Percentiles rank a stretch among this genome's conserved stretches.
Conservation (phyloP, 75 land plant genomes). For the Selaginella moellendorffii region DNA sequence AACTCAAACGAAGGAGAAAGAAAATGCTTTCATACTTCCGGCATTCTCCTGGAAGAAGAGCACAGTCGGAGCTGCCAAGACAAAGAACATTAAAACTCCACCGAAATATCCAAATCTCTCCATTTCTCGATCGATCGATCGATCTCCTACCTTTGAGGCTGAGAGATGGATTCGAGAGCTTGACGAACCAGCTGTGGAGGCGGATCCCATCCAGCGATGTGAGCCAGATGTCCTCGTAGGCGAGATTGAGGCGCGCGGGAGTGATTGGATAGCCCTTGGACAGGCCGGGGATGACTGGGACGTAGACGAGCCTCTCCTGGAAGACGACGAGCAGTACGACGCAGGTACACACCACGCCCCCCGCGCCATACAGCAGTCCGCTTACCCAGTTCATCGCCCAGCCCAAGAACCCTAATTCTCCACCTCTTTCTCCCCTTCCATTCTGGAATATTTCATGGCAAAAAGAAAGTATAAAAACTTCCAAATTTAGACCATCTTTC, state of each 20-base stretch:
- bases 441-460: no score
- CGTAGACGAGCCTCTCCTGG: slow-evolving; percentile 91
- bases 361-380: slow-evolving; percentile 64
- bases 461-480: no score
- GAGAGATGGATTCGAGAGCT: slow-evolving; percentile 52
- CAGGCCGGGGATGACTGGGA: slow-evolving; percentile 91
- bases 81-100: no score
- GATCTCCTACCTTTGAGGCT: no score
- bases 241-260: slow-evolving; percentile 64
- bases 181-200: slow-evolving; percentile 90
- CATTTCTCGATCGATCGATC: no score
- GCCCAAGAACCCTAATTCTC: background rate
- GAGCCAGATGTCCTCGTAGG: slow-evolving; percentile 91
- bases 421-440: background rate
- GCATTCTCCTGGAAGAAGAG: slow-evolving; percentile 99
- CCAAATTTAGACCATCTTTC: no score
- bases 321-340: slow-evolving; percentile 71
- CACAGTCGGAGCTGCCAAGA: slow-evolving; percentile 80
- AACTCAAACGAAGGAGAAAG: background rate
- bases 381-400: slow-evolving; percentile 32
- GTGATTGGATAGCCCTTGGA: slow-evolving; percentile 71
- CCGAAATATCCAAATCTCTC: no score
- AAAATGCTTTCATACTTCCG: slow-evolving; percentile 99
- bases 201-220: slow-evolving; percentile 64
- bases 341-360: slow-evolving; percentile 72